Conservation (phyloP, 257 asterid genomes). For the Petunia axillaris region DNA sequence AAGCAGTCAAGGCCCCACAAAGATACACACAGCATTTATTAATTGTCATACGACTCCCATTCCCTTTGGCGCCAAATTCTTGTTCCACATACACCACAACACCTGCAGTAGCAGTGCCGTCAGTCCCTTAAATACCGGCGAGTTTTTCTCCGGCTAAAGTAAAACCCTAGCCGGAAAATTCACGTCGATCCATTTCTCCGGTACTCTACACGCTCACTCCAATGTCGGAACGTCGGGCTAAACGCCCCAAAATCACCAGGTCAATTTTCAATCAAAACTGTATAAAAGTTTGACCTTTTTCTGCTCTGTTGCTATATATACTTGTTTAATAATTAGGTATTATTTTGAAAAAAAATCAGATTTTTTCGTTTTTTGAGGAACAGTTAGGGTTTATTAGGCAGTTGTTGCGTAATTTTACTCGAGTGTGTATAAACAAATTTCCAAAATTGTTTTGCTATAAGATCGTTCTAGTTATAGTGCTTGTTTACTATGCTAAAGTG, state of each 20-base stretch:
- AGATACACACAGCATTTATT: neutral
- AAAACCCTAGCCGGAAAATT: slow-evolving; percentile 7
- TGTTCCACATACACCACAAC: neutral
- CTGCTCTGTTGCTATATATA: neutral
- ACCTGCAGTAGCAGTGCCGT: no score
- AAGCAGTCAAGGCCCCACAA: neutral
- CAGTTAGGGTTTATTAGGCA: neutral
- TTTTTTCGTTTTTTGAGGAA: neutral
- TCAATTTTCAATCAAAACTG: slow-evolving; percentile 11
- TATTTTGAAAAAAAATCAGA: neutral
- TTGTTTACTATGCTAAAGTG: neutral
- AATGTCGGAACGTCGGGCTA: slow-evolving; percentile 56
- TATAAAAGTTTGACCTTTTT: neutral
- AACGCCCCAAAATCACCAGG: slow-evolving; percentile 66
- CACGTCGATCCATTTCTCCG: neutral
- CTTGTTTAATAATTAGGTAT: neutral
- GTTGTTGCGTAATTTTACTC: neutral
- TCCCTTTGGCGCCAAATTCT: slow-evolving; percentile 21
- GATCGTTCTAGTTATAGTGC: neutral
- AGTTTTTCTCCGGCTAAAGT: slow-evolving; percentile 8
- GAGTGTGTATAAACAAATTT: neutral
- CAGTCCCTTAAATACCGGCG: neutral
- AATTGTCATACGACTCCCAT: neutral
- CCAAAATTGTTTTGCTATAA: neutral
- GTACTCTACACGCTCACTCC: neutral